Conservation (phyloP, 371 early-diverging fungal genomes). For the Capillidium rhysosporum region DNA sequence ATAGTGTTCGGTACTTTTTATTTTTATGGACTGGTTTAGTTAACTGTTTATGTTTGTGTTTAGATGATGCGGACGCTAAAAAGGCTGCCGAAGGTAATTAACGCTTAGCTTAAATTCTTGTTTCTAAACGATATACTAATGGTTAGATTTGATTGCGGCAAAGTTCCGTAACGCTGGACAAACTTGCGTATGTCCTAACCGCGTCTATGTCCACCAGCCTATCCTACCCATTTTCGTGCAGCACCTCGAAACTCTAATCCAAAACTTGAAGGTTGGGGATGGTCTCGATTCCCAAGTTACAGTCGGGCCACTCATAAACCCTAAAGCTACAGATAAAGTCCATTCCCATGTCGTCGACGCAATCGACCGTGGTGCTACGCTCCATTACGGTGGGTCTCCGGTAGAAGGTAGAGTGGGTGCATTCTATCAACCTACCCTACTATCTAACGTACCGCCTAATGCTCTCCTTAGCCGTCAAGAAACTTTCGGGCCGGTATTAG, state of each 20-base stretch:
- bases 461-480: slow-evolving; percentile 47
- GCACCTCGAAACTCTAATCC: slow-evolving; percentile 17
- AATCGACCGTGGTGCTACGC: slow-evolving; percentile 35
- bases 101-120: not conserved
- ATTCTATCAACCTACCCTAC: slow-evolving; percentile 52
- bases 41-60: not conserved
- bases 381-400: slow-evolving; percentile 32
- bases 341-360: slow-evolving; percentile 48
- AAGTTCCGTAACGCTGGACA: slow-evolving; percentile 81
- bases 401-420: slow-evolving; percentile 18
- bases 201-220: slow-evolving; percentile 60
- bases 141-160: slow-evolving; percentile 26
- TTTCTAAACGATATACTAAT: not conserved
- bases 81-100: slow-evolving; percentile 23
- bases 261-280: slow-evolving; percentile 41
- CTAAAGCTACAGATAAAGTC: slow-evolving; percentile 43
- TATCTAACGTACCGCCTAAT: slow-evolving; percentile 29
- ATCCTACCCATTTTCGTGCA: slow-evolving; percentile 48
- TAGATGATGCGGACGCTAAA: slow-evolving; percentile 36
- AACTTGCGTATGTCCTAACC: slow-evolving; percentile 71
- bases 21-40: no score
- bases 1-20: slow-evolving; percentile 59
- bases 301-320: slow-evolving; percentile 65
- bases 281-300: slow-evolving; percentile 39
- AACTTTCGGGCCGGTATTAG: slow-evolving; percentile 64